A percentile compares a stretch with the other conserved stretches of the same genome.
Evolutionary conservation across 1,284 basidiomycete genomes (phyloP).

Genomic region (Abortiporus biennis): DNA sequence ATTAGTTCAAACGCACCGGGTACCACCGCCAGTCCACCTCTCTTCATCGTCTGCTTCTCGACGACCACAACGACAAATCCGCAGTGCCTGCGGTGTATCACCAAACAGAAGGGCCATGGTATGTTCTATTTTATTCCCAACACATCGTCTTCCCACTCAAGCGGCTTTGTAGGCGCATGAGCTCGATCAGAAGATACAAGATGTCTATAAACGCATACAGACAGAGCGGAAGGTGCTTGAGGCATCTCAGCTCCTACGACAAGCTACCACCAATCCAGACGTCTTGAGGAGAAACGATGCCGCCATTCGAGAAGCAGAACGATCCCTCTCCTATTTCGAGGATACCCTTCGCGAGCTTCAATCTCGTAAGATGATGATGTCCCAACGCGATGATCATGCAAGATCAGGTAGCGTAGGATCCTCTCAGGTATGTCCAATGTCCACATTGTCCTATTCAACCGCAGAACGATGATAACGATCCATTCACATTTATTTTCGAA

Average conservation of each 20-base stretch:
- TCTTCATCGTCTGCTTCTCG: slow-evolving; percentile 14
- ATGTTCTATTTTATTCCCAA: slow-evolving; percentile 9
- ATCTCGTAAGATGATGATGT: slow-evolving; percentile 62
- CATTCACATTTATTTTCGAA: slow-evolving; percentile 17
- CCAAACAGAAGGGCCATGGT: slow-evolving; percentile 21
- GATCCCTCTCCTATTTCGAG: slow-evolving; percentile 85
- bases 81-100: slow-evolving; percentile 11
- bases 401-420: slow-evolving; percentile 32
- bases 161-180: slow-evolving; percentile 37
- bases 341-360: slow-evolving; percentile 82
- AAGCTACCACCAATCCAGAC: slow-evolving; percentile 84
- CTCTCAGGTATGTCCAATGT: slow-evolving; percentile 14
- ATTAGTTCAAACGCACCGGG: too few species aligned
- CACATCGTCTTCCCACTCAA: slow-evolving; percentile 7
- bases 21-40: slow-evolving; percentile 11
- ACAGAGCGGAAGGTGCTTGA: slow-evolving; percentile 92
- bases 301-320: slow-evolving; percentile 86
- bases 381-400: slow-evolving; percentile 47
- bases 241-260: slow-evolving; percentile 73
- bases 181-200: slow-evolving; percentile 88
- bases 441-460: slow-evolving; percentile 21
- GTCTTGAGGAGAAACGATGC: slow-evolving; percentile 78
- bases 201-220: slow-evolving; percentile 85
- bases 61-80: slow-evolving; percentile 4
- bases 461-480: slow-evolving; percentile 36